A percentile compares a stretch with the other conserved stretches of the same genome.
phyloP scores from a whole-genome alignment of 1,284 basidiomycete genomes.

The Thelephora terrestris region DNA sequence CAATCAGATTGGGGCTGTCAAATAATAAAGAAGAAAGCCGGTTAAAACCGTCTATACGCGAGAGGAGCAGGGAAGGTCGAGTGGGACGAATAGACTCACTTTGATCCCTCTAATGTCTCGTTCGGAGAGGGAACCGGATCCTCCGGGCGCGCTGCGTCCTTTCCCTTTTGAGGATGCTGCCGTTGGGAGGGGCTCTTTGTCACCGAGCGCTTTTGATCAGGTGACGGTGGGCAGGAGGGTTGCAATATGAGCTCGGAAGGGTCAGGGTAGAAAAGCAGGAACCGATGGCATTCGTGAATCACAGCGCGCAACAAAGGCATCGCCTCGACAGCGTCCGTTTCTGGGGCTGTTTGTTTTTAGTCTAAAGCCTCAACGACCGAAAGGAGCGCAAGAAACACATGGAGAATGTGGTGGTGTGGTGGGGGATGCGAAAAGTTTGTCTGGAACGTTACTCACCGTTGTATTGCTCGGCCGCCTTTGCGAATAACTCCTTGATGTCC shows the following conservation, averaged over 20 bases:
- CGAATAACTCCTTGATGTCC: constrained; percentile 52
- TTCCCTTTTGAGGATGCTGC: too few species aligned
- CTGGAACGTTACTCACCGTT: constrained; percentile 33
- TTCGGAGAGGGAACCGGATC: too few species aligned
- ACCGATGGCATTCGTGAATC: constrained; percentile 55
- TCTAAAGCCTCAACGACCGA: constrained; percentile 2
- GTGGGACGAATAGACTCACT: background rate
- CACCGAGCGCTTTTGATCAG: too few species aligned
- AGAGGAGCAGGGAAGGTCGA: background rate
- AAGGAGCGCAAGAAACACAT: constrained; percentile 4
- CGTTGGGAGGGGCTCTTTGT: too few species aligned
- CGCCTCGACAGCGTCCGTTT: constrained; percentile 35
- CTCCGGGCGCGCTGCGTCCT: too few species aligned
- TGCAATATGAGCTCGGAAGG: constrained; percentile 28
- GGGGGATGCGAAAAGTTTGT: background rate
- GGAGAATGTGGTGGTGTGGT: background rate
- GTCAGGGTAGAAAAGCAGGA: constrained; percentile 41
- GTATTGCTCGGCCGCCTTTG: constrained; percentile 43
- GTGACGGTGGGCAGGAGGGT: too few species aligned
- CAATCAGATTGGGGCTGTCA: constrained; percentile 18
- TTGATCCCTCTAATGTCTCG: too few species aligned
- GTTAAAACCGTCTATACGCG: too few species aligned
- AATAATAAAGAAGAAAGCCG: background rate
- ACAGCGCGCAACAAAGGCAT: constrained; percentile 48
- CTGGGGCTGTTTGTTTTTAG: constrained; percentile 20